Evolutionary conservation across 768 basidiomycete species (phyloP), one percentile per base, ranked within the genome.

Genomic region (Sutorius australiensis): DNA sequence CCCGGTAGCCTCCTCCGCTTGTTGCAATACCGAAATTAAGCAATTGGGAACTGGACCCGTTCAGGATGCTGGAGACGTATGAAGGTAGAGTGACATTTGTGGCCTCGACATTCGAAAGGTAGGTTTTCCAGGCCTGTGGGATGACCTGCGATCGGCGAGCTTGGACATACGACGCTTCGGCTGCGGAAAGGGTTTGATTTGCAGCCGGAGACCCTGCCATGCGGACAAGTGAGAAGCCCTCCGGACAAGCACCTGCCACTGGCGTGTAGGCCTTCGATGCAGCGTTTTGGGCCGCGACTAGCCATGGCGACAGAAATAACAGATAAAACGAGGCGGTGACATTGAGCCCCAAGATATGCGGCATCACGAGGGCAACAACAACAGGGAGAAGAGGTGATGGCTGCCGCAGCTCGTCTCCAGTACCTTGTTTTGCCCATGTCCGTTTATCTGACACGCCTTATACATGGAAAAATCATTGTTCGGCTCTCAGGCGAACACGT

Each of bases 1-100:
- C 84, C 13, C 83, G 67, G 45, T 79, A 76, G 0, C 81, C 78
- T 8, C 84, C 84, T 13, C 84, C 84, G 27, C 77, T 79, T 19
- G 75, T 64, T 0, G 82, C 81, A 46, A 83, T 77, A 0, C 74
- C 79, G 7, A 81, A 60, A 17, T 59, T 72, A 4, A 76, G 77
- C 0, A 63, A 53, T 14, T 65, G 46, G 1, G 53, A 27, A 27
- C 55, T 58, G 9, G 55, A 46, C 2, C 57, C 67, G 12, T n/a
- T 51, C 21, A 70, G 51, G 36, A 77, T 73, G 30, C 50, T 40
- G 12, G 65, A 59, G 9, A 73, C 70, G 39, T 77, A 77, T 3
- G 49, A 28, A 2, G 76, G 75, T 0, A 75, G 61, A 9, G 57
- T 31, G 21, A 61, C 49, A 0, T 61, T 59, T 24, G 68, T 70